A percentile compares a stretch with the other conserved stretches of the same genome.
These are phyloP conservation scores for Diversispora epigaea DNA, from an alignment of 192 early-diverging fungal genomes.

Conservation along the genomic window DNA sequence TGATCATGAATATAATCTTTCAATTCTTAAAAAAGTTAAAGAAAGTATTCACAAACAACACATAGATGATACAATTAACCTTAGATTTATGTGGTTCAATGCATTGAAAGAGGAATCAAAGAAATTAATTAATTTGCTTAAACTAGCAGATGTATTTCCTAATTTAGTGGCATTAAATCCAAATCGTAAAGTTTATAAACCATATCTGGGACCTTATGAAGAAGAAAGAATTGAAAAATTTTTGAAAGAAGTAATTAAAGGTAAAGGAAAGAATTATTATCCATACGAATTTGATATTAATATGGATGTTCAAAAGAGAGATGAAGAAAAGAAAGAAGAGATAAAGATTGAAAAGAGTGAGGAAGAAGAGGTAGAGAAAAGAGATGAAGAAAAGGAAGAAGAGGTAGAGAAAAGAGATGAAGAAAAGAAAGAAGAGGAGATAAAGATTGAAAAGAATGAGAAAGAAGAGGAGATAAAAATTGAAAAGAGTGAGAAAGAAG, in stretches of 20 bases:
- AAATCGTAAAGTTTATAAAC: constrained; percentile 55
- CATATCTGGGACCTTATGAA: constrained; percentile 62
- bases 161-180: constrained; percentile 56
- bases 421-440: not conserved
- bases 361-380: not conserved
- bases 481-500: constrained; percentile 16
- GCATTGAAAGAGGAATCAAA: constrained; percentile 47
- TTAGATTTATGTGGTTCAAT: constrained; percentile 66
- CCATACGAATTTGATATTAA: constrained; percentile 45
- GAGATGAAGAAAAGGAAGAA: constrained; percentile 14
- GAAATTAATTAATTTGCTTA: constrained; percentile 51
- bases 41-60: constrained; percentile 36
- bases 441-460: not conserved
- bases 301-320: not conserved
- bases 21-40: constrained; percentile 44
- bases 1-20: constrained; percentile 44
- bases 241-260: constrained; percentile 47
- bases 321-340: constrained; percentile 9
- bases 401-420: not conserved
- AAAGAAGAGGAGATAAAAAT: not conserved
- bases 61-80: not conserved
- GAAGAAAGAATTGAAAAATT: constrained; percentile 56
- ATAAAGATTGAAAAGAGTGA: constrained; percentile 3
- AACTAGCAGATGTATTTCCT: constrained; percentile 61
- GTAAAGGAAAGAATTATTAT: constrained; percentile 44